Base-by-base conservation (phyloP, 768 basidiomycete genomes). In the Symmetrospora coprosmae region DNA sequence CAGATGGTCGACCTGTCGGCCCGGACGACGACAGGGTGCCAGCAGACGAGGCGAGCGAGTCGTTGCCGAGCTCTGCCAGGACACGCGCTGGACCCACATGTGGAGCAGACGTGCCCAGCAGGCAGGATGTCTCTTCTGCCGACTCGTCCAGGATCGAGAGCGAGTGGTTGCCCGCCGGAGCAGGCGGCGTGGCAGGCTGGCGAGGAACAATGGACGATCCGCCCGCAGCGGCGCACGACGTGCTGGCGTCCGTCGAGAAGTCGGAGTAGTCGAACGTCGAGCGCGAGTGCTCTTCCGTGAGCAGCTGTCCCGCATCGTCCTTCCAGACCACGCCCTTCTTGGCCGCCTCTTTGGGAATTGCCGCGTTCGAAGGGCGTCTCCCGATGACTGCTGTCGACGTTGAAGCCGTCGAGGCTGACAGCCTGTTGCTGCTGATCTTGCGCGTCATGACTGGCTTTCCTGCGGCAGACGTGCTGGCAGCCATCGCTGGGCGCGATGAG, bases 211-310 rank as follows among this genome's bases (percentile, higher is more conserved):
- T 50, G 14, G 28, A 8, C 4, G 27, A 11, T 4, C 7, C 21
- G 49, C 28, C 27, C 4, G 49, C 49, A 14, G 38, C 8, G 3
- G 49, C n/a, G n/a, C n/a, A 50, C 8, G 35, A 19, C 13, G 4
- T n/a, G 25, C 40, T 58, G 4, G 37, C 14, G n/a, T 58, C 55
- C 6, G 27, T 43, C 16, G 39, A 43, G 13, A 43, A 45, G 31
- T 58, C 55, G 2, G 55, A 58, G 43, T 45, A 58, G 41, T 58
- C 55, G 13, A 58, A 45, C 6, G 46, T 46, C 17, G 55, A 58
- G 41, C 46, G 43, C 3, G 55, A 34, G 43, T 58, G 55, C 37
- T 58, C 55, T 46, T 58, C 55, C 16, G 55, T 58, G 7, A 58
- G 55, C 17, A 30, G 31, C 31, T 58, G 41, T 47, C 55, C 55